Conservation (phyloP, 257 asterid genomes). For the Rauvolfia tetraphylla region DNA sequence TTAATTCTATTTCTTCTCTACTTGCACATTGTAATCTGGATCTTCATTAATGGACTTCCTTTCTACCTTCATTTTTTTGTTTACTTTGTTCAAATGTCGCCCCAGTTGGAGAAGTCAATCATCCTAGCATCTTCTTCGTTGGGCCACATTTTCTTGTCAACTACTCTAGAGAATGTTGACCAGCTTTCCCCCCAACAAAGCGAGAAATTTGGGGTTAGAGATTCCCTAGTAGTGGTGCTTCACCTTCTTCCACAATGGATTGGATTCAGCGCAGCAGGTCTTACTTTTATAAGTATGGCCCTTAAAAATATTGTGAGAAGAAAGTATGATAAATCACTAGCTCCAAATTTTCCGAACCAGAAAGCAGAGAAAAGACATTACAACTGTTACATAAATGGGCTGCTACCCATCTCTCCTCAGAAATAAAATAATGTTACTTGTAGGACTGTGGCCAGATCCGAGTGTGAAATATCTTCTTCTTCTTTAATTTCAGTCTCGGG, state of each 20-base stretch:
- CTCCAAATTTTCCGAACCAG: too few relatives aligned
- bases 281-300: too few relatives aligned
- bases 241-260: too few relatives aligned
- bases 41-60: not conserved
- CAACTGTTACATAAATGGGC: not conserved
- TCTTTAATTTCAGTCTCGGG: too few relatives aligned
- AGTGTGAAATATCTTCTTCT: not conserved
- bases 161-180: not conserved
- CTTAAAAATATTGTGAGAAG: too few relatives aligned
- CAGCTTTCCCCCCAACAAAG: not conserved
- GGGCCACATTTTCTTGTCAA: not conserved
- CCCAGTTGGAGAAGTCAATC: too few relatives aligned
- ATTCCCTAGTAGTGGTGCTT: too few relatives aligned
- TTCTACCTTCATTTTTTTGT: not conserved
- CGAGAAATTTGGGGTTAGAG: too few relatives aligned
- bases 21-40: not conserved
- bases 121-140: not conserved
- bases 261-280: too few relatives aligned
- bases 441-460: not conserved
- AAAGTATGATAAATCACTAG: too few relatives aligned
- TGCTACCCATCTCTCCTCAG: not conserved
- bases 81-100: too few relatives aligned
- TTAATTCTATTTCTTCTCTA: not conserved
- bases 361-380: not conserved
- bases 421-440: not conserved